Percentiles rank a stretch among this genome's conserved stretches.
These are phyloP conservation scores for Cytospora schulzeri DNA, from an alignment of 2,329 filamentous ascomycete species.

Conservation along the genomic window DNA sequence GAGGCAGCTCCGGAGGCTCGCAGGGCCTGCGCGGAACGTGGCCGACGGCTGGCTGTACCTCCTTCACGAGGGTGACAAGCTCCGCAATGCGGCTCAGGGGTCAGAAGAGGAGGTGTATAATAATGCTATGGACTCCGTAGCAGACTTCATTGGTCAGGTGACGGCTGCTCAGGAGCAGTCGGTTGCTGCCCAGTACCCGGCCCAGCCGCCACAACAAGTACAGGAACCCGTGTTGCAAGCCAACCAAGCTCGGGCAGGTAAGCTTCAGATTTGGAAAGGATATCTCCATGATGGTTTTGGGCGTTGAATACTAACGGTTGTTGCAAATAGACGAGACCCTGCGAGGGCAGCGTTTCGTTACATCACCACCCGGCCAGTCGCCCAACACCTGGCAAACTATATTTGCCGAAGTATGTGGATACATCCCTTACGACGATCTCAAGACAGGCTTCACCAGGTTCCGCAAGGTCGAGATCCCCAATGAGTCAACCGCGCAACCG, in stretches of 20 bases:
- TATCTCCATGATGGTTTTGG: background rate
- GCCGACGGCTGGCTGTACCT: constrained; percentile 17
- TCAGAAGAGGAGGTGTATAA: background rate
- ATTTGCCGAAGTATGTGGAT: constrained; percentile 12
- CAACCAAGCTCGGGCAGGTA: constrained; percentile 1
- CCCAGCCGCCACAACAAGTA: background rate
- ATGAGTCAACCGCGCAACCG: constrained; percentile 3
- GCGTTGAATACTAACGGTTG: background rate
- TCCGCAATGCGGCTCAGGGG: background rate
- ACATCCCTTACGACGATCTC: constrained; percentile 10
- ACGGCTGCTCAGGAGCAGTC: background rate
- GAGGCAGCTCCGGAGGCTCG: constrained; percentile 1
- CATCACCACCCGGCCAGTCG: background rate
- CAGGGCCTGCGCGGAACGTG: background rate
- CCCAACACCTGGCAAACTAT: constrained; percentile 5
- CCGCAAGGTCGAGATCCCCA: constrained; percentile 4
- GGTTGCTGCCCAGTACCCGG: background rate
- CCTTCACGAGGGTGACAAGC: background rate
- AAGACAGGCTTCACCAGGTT: constrained; percentile 17
- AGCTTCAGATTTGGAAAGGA: background rate
- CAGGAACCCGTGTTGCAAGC: background rate
- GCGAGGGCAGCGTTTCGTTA: constrained; percentile 3
- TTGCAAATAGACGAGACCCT: background rate
- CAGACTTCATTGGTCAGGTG: background rate
- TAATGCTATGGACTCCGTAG: background rate